Percentiles rank a stretch among this genome's conserved stretches.
Evolutionary conservation across 805 yeast genomes (phyloP).

Genomic region (Candida endomychidarum): DNA sequence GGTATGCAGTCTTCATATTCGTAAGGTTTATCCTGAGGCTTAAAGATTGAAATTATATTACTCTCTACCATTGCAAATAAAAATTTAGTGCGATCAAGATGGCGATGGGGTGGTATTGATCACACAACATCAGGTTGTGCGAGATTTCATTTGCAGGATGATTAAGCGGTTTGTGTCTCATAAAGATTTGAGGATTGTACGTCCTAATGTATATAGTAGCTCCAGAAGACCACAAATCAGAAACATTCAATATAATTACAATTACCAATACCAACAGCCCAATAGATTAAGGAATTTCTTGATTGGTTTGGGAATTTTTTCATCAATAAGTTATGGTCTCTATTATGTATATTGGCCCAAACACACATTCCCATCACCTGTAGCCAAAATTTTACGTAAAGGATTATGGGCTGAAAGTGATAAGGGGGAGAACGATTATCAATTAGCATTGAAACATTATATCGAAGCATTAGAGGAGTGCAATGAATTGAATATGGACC

Average conservation of each 20-base stretch:
- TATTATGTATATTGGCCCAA: constrained; percentile 61
- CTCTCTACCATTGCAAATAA: constrained; percentile 15
- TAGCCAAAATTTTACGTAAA: constrained; percentile 68
- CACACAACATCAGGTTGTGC: no score
- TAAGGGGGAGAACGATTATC: constrained; percentile 59
- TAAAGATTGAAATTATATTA: constrained; percentile 13
- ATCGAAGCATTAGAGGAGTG: constrained; percentile 71
- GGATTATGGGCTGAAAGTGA: constrained; percentile 85
- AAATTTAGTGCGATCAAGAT: no score
- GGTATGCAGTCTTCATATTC: constrained; percentile 32
- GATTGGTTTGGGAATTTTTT: constrained; percentile 12
- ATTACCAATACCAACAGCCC: constrained; percentile 11
- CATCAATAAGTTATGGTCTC: constrained; percentile 15
- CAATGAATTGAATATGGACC: constrained; percentile 52
- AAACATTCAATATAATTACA: constrained; percentile 11
- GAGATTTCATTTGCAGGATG: no score
- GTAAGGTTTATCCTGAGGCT: constrained; percentile 8
- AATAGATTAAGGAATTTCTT: constrained; percentile 8
- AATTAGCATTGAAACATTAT: constrained; percentile 68
- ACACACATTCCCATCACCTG: constrained; percentile 65
- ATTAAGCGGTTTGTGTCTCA: no score
- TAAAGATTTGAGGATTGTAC: no score
- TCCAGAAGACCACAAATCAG: neutral
- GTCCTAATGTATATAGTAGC: neutral
- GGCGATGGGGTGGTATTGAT: no score